Evolutionary conservation across 2,329 filamentous ascomycete species (phyloP), one percentile per base, ranked within the genome.

Genomic region (Fusarium paranaense): DNA sequence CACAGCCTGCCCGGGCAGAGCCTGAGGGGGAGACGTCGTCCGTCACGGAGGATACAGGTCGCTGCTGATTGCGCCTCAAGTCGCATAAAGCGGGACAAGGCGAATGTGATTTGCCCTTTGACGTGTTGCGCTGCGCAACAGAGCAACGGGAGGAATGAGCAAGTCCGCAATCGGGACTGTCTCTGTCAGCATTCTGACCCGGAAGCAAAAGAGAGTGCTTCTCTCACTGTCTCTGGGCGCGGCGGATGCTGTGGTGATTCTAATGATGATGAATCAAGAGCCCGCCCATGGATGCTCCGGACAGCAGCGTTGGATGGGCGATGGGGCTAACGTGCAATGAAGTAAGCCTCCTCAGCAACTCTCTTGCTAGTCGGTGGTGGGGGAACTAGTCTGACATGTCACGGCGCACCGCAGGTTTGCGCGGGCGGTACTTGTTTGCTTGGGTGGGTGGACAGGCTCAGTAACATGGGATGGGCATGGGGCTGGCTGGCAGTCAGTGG

Each of bases 91-190:
- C 68, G 71, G 71, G 47, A 50, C 50, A 38, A 47, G 38, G 40
- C 14, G 60, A 65, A n/a, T 50, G 30, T 50, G 45, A 61, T 38
- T 42, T 47, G 66, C 62, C 50, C 54, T 62, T 11, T 57, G 60
- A 50, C 65, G 66, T 71, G 73, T 75, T 71, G 73, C 67, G 64
- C 63, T 68, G 72, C 64, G 67, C 64, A 72, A 75, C 70, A 60
- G 38, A 64, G 22, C 6, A 16, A 27, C 33, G 33, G 37, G 62
- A 72, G 70, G 66, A 75, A 73, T 75, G 73, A 33, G 42, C 50
- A 62, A 58, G 27, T 30, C 54, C 66, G 66, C 47, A 62, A 63
- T 62, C 37, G 22, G 67, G 30, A 22, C 62, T 30, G 20, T 63
- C 27, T 57, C 38, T 54, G 37, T 25, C 25, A 20, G 38, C 13